phyloP scores from a whole-genome alignment of 495 filamentous ascomycete genomes.

The Penicillium fimorum region DNA sequence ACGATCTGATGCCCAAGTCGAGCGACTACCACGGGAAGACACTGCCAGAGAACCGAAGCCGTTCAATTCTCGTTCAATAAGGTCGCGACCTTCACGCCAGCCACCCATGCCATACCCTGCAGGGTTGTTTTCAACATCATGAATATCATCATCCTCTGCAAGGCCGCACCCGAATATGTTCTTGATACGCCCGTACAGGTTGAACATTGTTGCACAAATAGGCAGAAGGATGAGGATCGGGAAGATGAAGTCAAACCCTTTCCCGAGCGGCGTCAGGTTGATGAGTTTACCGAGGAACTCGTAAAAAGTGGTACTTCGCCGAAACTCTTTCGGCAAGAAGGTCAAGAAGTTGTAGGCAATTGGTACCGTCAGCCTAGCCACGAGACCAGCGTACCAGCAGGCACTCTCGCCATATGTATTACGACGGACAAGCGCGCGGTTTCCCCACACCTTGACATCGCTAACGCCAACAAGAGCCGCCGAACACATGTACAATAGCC shows the following conservation, averaged over 20 bases:
- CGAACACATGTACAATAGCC: conserved; percentile 92
- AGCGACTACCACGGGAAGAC: conserved; percentile 35
- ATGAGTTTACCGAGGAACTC: conserved; percentile 80
- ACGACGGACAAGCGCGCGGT: conserved; percentile 81
- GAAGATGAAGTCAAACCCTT: conserved; percentile 84
- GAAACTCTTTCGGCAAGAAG: conserved; percentile 68
- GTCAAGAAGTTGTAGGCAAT: conserved; percentile 95
- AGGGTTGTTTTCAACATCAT: conserved; percentile 62
- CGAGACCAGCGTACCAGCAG: conserved; percentile 90
- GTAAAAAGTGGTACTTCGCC: conserved; percentile 75
- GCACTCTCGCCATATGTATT: conserved; percentile 90
- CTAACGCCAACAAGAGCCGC: conserved; percentile 81
- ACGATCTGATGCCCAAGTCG: conserved; percentile 31
- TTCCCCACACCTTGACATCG: conserved; percentile 92
- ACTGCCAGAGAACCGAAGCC: conserved; percentile 55
- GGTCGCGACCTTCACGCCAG: conserved; percentile 90
- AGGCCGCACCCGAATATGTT: conserved; percentile 74
- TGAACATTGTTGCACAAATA: conserved; percentile 78
- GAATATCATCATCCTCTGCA: conserved; percentile 67
- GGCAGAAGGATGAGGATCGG: conserved; percentile 83
- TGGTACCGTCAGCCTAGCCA: conserved; percentile 86
- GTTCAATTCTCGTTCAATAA: conserved; percentile 86
- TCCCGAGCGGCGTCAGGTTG: conserved; percentile 77
- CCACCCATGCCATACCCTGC: conserved; percentile 71
- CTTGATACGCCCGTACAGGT: conserved; percentile 80